These are phyloP conservation scores for Xylaria sp. DNA, from an alignment of 2,329 filamentous ascomycete species.

Conservation along the genomic window DNA sequence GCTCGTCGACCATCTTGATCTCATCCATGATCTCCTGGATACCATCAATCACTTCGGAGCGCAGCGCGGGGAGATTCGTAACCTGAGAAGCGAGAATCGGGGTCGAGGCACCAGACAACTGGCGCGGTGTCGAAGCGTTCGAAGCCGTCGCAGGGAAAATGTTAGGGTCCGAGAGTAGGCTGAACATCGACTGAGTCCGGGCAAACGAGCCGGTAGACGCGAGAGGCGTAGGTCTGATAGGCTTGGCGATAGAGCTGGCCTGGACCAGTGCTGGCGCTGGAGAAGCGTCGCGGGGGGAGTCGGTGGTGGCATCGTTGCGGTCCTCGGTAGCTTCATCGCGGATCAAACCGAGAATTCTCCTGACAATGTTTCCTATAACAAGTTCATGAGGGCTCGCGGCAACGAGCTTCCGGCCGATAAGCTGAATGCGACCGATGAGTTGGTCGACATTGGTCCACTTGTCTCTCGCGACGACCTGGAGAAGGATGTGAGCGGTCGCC, in stretches of 20 bases:
- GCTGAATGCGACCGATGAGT: conserved; percentile 73
- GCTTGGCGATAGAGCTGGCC: conserved; percentile 19
- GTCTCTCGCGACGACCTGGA: conserved; percentile 77
- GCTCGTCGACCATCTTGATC: conserved; percentile 84
- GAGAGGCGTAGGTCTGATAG: conserved; percentile 53
- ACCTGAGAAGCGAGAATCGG: conserved; percentile 37
- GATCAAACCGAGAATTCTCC: conserved; percentile 83
- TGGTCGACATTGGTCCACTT: conserved; percentile 72
- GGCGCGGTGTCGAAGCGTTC: conserved; percentile 43
- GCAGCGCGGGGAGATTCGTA: conserved; percentile 61
- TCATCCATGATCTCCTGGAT: conserved; percentile 97
- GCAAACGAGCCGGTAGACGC: conserved; percentile 60
- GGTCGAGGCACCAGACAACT: conserved; percentile 46
- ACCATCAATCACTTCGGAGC: conserved; percentile 86
- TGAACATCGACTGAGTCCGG: conserved; percentile 75
- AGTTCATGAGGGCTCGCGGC: conserved; percentile 85
- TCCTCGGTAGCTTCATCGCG: conserved; percentile 85
- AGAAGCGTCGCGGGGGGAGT: conserved; percentile 43
- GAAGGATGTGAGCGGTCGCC: conserved; percentile 82
- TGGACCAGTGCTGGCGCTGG: conserved; percentile 7
- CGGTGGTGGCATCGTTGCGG: conserved; percentile 58
- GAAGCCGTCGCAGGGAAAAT: conserved; percentile 45
- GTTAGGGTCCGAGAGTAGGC: conserved; percentile 68
- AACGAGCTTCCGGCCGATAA: conserved; percentile 70
- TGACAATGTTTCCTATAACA: conserved; percentile 89